A percentile compares a stretch with the other conserved stretches of the same genome.
These are phyloP conservation scores for Alternaria arbusti DNA, from an alignment of 2,329 filamentous ascomycete genomes.

Conservation along the genomic window DNA sequence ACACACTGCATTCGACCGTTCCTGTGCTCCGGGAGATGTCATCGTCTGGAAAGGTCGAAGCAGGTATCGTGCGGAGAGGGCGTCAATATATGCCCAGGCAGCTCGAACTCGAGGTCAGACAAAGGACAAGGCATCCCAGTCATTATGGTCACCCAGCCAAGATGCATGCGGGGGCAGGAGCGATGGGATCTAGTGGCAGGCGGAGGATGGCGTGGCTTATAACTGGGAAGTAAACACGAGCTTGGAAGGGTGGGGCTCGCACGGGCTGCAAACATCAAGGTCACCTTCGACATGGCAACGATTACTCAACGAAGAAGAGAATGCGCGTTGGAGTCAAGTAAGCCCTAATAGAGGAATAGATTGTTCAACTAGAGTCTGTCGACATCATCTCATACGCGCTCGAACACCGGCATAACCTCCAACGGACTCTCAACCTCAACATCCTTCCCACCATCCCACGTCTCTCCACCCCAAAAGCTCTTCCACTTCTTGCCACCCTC, in stretches of 20 bases:
- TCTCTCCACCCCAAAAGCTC: slow-evolving; percentile 43
- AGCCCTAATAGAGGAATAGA: neutral
- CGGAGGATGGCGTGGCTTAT: neutral
- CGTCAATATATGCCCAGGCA: neutral
- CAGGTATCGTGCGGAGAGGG: neutral
- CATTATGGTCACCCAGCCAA: neutral
- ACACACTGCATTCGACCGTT: neutral
- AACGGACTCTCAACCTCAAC: slow-evolving; percentile 55
- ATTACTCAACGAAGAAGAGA: neutral
- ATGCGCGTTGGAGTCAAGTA: neutral
- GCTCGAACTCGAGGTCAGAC: neutral
- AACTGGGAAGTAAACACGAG: neutral
- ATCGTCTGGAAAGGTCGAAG: neutral
- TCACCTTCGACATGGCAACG: neutral
- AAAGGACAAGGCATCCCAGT: neutral
- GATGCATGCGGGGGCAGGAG: neutral
- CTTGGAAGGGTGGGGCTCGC: neutral
- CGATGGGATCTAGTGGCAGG: neutral
- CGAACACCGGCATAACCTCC: slow-evolving; percentile 57
- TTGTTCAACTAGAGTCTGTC: neutral
- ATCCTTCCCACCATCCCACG: slow-evolving; percentile 49
- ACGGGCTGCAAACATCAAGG: neutral
- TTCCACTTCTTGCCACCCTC: slow-evolving; percentile 51
- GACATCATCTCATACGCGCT: slow-evolving; percentile 9
- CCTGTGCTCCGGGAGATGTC: neutral